Base-by-base conservation (phyloP, 2,329 filamentous ascomycete genomes). In the Cladophialophora psammophila region DNA sequence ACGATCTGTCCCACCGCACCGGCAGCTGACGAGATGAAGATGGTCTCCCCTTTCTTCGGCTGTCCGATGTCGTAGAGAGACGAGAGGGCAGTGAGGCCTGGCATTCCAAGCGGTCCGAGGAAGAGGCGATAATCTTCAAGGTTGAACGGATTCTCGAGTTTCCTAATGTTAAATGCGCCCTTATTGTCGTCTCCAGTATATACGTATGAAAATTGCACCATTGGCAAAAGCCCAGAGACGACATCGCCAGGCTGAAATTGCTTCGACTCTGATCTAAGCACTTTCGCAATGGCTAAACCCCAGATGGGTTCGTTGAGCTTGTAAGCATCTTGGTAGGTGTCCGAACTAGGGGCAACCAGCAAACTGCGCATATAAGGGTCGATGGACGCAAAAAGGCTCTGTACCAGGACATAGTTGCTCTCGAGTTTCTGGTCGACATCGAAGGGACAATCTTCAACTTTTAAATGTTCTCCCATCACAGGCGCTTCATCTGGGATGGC, bases 1-100 rank as follows among this genome's bases (percentile, higher is more conserved):
- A 94, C 92, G 5, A 95, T 77, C 78, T 93, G 90, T 3, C 92
- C 92, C 2, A 96, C 92, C 1, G 91, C 92, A 42, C 92, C 92
- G 5, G 88, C 90, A 0, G 92, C 92, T 2, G 91, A 90, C 65
- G 88, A 91, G 73, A 96, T 85, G 79, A 94, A 93, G 75, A 96
- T 92, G 40, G 91, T 93, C 79, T 93, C 90, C 54, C 90, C 90
- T 79, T 90, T 88, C 81, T 90, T 87, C 26, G 91, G 90, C 80
- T 89, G 82, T 3, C 90, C 90, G 63, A 93, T 91, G 69, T 88
- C 88, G 77, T 91, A 91, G 73, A 93, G 86, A 0, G 86, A 90
- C 5, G 86, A 87, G 80, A 90, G 93, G 0, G 90, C 91, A 0
- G 91, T 93, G 72, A 93, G 78, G 55, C 91, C 91, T n/a, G n/a